Percentiles rank a stretch among this genome's conserved stretches.
Conservation (phyloP, 2,329 filamentous ascomycete species). For the Pestalotiopsis sp. region DNA sequence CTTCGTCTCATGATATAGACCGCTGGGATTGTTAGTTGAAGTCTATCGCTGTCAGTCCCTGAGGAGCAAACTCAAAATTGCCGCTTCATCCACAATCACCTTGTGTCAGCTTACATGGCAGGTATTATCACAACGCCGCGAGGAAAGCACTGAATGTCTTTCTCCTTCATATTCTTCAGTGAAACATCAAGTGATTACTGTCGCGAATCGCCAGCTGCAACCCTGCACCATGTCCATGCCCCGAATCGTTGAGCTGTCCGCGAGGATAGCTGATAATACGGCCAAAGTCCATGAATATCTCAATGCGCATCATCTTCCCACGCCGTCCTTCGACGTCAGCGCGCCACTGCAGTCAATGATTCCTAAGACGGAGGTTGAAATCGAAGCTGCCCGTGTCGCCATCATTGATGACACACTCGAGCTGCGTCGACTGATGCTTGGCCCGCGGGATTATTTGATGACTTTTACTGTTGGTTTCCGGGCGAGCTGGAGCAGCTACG, state of each 20-base stretch:
- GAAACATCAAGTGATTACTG: too few relatives aligned
- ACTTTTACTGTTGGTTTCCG: background rate
- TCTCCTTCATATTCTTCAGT: too few relatives aligned
- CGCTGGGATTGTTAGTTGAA: background rate
- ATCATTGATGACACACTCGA: slow-evolving; percentile 20
- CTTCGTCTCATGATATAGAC: background rate
- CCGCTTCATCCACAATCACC: background rate
- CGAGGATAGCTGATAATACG: slow-evolving; percentile 21
- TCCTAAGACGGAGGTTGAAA: slow-evolving; percentile 10
- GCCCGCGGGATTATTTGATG: slow-evolving; percentile 20
- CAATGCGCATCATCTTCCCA: slow-evolving; percentile 15
- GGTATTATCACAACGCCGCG: background rate
- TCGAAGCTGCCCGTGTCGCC: slow-evolving; percentile 15
- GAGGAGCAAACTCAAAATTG: background rate
- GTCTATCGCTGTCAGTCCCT: background rate
- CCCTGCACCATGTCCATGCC: background rate
- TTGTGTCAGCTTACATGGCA: background rate
- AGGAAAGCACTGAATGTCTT: background rate
- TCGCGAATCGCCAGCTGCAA: too few relatives aligned
- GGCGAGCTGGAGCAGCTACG: background rate
- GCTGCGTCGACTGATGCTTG: slow-evolving; percentile 21
- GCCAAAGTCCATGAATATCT: slow-evolving; percentile 21
- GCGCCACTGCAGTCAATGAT: slow-evolving; percentile 14
- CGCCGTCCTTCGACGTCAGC: slow-evolving; percentile 20
- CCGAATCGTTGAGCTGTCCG: background rate